These are phyloP conservation scores for Talaromyces atroroseus DNA, from an alignment of 2,329 filamentous ascomycete genomes.

Conservation along the genomic window DNA sequence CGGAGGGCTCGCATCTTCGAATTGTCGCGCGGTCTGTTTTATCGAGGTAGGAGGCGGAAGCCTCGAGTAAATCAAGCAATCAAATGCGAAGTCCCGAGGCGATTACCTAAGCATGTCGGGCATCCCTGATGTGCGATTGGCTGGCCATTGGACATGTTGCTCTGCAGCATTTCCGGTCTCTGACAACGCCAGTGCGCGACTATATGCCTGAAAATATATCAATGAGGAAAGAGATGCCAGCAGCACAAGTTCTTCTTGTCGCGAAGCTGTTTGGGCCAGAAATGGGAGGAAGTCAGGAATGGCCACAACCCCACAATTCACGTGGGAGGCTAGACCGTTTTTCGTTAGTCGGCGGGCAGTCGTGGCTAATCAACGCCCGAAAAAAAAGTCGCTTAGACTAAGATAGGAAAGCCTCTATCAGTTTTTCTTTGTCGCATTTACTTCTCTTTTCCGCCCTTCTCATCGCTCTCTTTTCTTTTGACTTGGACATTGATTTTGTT, in stretches of 20 bases:
- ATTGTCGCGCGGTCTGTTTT: background rate
- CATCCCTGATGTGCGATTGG: background rate
- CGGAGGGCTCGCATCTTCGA: slow-evolving; percentile 6
- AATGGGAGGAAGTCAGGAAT: background rate
- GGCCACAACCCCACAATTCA: slow-evolving; percentile 14
- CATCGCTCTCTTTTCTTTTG: background rate
- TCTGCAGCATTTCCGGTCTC: background rate
- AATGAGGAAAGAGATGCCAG: background rate
- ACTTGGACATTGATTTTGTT: slow-evolving; percentile 12
- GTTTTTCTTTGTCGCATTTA: background rate
- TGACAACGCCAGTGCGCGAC: background rate
- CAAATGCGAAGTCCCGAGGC: background rate
- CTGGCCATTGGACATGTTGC: background rate
- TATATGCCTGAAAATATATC: background rate
- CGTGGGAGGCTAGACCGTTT: slow-evolving; percentile 17
- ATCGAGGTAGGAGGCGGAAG: background rate
- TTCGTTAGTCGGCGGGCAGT: slow-evolving; percentile 4
- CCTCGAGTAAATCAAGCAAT: background rate
- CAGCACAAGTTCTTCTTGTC: background rate
- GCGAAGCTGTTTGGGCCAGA: background rate
- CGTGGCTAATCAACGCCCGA: slow-evolving; percentile 1
- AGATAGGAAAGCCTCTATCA: slow-evolving; percentile 4
- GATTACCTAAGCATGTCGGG: slow-evolving; percentile 1
- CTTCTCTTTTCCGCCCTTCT: background rate
- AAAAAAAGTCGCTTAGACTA: slow-evolving; percentile 15